Evolutionary conservation across 768 basidiomycete genomes (phyloP).

Genomic region (Naematelia encephala): DNA sequence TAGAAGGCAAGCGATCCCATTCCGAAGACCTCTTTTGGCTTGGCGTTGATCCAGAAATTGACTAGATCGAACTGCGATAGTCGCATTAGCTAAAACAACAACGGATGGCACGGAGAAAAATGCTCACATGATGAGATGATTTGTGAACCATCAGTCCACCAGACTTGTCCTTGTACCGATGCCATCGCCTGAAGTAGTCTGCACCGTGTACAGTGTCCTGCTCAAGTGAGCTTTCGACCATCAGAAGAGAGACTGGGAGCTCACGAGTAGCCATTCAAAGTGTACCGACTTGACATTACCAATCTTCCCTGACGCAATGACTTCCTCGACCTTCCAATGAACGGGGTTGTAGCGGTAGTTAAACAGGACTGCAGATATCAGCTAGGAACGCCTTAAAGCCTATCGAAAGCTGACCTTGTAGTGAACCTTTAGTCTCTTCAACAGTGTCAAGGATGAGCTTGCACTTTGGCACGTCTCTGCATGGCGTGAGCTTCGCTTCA

Average conservation of each 20-base stretch:
- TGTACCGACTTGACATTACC: conserved; percentile 58
- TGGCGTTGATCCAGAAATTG: conserved; percentile 59
- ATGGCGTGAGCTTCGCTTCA: not conserved
- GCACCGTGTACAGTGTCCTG: conserved; percentile 58
- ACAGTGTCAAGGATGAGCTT: conserved; percentile 56
- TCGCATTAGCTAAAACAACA: too few species aligned
- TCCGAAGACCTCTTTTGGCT: conserved; percentile 55
- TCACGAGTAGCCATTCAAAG: conserved; percentile 57
- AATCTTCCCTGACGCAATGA: conserved; percentile 56
- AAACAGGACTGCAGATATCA: conserved; percentile 25
- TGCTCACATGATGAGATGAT: conserved; percentile 39
- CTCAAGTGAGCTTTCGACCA: not conserved
- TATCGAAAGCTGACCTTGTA: conserved; percentile 27
- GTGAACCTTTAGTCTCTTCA: conserved; percentile 52
- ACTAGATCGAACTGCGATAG: conserved; percentile 59
- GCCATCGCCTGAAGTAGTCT: conserved; percentile 60
- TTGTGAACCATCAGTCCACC: conserved; percentile 46
- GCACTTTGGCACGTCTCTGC: conserved; percentile 55
- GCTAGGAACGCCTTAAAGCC: conserved; percentile 4
- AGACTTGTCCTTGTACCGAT: conserved; percentile 51
- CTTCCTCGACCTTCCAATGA: conserved; percentile 57
- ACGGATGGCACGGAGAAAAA: too few species aligned
- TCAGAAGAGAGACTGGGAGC: not conserved
- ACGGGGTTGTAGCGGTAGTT: conserved; percentile 55
- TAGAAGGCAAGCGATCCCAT: conserved; percentile 58